Conservation (phyloP, 169 alveolate genomes). For the Sarcocystis neurona region DNA sequence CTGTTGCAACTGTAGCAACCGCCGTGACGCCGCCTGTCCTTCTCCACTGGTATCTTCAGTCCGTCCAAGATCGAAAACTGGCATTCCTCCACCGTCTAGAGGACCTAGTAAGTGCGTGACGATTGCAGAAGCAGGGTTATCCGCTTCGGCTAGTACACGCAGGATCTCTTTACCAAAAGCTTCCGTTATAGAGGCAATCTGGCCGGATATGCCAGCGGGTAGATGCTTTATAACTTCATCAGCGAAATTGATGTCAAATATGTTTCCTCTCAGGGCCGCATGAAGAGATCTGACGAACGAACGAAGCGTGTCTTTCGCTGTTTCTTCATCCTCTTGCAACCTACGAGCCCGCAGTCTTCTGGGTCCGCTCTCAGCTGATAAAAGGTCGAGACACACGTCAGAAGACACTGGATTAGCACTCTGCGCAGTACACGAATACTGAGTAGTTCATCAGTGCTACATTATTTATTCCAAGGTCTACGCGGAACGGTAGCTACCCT, state of each 20-base stretch:
- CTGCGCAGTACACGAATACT: too few relatives aligned
- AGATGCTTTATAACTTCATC: slow-evolving; percentile 7
- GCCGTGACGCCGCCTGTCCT: too few relatives aligned
- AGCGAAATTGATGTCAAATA: not conserved
- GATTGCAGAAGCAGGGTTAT: slow-evolving; percentile 27
- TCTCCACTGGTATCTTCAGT: too few relatives aligned
- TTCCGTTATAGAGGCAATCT: slow-evolving; percentile 8
- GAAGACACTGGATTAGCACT: too few relatives aligned
- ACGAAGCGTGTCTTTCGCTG: slow-evolving; percentile 15
- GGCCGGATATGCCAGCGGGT: not conserved
- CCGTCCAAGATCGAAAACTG: too few relatives aligned
- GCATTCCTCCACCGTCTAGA: slow-evolving; percentile 15
- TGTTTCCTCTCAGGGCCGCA: slow-evolving; percentile 14
- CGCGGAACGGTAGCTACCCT: too few relatives aligned
- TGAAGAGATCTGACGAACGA: slow-evolving; percentile 6
- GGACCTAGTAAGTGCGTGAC: slow-evolving; percentile 21
- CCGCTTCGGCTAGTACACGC: slow-evolving; percentile 20
- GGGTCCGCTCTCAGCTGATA: not conserved
- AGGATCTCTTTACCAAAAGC: slow-evolving; percentile 19
- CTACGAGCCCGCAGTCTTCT: slow-evolving; percentile 23
- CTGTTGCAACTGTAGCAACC: too few relatives aligned
- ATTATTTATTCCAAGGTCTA: too few relatives aligned
- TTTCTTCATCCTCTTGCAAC: not conserved
- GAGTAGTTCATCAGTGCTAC: too few relatives aligned
- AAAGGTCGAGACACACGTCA: too few relatives aligned